Conservation (phyloP, 2,329 filamentous ascomycete species). For the Coniella vitis region DNA sequence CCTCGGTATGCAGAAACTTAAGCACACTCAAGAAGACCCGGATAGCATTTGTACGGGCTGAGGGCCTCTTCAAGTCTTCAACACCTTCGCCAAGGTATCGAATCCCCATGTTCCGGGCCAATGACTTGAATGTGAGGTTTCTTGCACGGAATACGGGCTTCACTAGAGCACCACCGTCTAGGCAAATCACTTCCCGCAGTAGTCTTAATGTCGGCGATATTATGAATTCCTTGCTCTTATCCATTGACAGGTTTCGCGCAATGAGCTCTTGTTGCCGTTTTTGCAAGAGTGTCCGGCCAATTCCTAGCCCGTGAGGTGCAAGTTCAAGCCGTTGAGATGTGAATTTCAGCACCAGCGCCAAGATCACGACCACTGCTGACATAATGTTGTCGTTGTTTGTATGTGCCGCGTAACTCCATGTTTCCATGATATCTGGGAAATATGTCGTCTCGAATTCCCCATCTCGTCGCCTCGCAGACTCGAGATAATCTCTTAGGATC, state of each 20-base stretch:
- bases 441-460: conserved; percentile 55
- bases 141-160: conserved; percentile 70
- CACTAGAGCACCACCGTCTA: conserved; percentile 79
- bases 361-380: conserved; percentile 70
- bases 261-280: conserved; percentile 75
- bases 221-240: conserved; percentile 77
- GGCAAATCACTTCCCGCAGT: conserved; percentile 74
- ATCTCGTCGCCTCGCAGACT: conserved; percentile 44
- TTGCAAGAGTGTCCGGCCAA: conserved; percentile 77
- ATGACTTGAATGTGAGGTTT: conserved; percentile 69
- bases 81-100: conserved; percentile 49
- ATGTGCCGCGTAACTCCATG: conserved; percentile 77
- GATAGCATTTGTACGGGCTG: conserved; percentile 75
- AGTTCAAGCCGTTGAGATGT: conserved; percentile 70
- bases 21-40: conserved; percentile 74
- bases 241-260: conserved; percentile 69
- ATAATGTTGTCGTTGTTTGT: conserved; percentile 74
- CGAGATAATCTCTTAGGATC: conserved; percentile 65
- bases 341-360: conserved; percentile 75
- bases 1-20: conserved; percentile 67
- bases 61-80: conserved; percentile 64
- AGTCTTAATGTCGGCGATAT: conserved; percentile 84
- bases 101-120: conserved; percentile 77
- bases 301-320: conserved; percentile 64
- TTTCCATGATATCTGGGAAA: conserved; percentile 75